Conservation (phyloP, 768 basidiomycete species). For the Boletus subcaerulescens region DNA sequence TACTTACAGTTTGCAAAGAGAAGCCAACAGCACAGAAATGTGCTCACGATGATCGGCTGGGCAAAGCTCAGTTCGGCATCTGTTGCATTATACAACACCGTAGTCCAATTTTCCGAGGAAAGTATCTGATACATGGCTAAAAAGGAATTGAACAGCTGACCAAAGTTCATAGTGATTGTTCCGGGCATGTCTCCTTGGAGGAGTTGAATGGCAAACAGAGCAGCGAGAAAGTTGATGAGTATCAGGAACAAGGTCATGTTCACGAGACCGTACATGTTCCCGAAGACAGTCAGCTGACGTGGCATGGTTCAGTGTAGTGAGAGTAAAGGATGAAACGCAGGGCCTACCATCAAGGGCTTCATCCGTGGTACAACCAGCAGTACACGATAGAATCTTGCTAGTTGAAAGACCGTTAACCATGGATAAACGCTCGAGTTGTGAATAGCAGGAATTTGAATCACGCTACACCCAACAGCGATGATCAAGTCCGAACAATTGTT, state of each 20-base stretch:
- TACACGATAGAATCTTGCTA: conserved; percentile 87
- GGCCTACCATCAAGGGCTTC: conserved; percentile 72
- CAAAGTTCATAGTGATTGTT: conserved; percentile 63
- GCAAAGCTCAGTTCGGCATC: conserved; percentile 57
- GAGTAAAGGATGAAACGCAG: not conserved
- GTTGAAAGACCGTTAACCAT: conserved; percentile 89
- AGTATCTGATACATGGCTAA: conserved; percentile 85
- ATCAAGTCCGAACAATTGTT: conserved; percentile 73
- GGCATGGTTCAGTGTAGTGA: conserved; percentile 3
- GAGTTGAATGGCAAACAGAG: conserved; percentile 79
- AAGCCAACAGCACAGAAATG: conserved; percentile 82
- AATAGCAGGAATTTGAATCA: conserved; percentile 85
- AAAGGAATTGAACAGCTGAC: conserved; percentile 80
- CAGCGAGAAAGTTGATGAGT: conserved; percentile 81
- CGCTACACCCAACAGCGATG: conserved; percentile 68
- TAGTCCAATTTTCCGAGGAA: conserved; percentile 94
- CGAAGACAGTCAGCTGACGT: conserved; percentile 76
- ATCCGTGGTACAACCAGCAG: conserved; percentile 88
- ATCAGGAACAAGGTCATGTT: conserved; percentile 95
- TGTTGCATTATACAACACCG: conserved; percentile 61
- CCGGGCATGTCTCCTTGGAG: conserved; percentile 75
- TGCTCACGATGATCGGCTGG: conserved; percentile 64
- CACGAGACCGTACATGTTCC: conserved; percentile 82
- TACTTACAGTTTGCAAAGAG: conserved; percentile 85
- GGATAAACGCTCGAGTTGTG: conserved; percentile 61